Conservation (phyloP, 1,284 basidiomycete genomes). For the Pisolithus thermaeus region DNA sequence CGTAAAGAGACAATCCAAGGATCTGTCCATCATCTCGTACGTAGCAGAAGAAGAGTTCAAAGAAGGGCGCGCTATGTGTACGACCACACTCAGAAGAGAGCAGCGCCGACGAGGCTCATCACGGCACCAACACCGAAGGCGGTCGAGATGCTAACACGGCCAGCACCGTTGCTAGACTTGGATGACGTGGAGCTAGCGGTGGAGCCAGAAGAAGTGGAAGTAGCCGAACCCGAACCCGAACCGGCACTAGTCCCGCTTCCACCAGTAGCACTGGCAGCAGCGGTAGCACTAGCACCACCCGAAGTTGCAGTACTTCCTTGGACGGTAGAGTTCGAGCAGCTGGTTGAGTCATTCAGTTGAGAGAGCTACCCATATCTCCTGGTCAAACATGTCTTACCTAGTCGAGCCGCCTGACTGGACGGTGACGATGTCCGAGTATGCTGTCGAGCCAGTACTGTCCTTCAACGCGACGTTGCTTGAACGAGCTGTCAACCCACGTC, state of each 20-base stretch:
- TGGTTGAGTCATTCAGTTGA: neutral
- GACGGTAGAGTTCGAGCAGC: slow-evolving; percentile 21
- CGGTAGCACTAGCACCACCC: neutral
- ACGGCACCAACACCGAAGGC: slow-evolving; percentile 38
- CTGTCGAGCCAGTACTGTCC: slow-evolving; percentile 52
- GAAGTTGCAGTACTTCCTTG: slow-evolving; percentile 4
- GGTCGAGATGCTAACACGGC: slow-evolving; percentile 24
- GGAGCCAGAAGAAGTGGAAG: slow-evolving; percentile 16
- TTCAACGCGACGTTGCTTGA: slow-evolving; percentile 48
- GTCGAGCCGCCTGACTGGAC: slow-evolving; percentile 39
- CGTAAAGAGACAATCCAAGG: neutral
- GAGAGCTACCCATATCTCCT: neutral
- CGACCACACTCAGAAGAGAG: slow-evolving; percentile 33
- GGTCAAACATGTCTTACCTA: slow-evolving; percentile 25
- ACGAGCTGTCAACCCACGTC: slow-evolving; percentile 1
- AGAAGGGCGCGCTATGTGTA: neutral
- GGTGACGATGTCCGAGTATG: slow-evolving; percentile 52
- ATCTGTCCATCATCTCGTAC: neutral
- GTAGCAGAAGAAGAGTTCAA: neutral
- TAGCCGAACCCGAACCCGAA: neutral
- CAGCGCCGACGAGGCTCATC: slow-evolving; percentile 45
- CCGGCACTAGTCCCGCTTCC: neutral
- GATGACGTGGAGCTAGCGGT: slow-evolving; percentile 6
- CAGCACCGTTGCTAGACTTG: slow-evolving; percentile 23
- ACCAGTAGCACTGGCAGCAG: neutral